Base-by-base conservation (phyloP, 192 early-diverging fungal genomes). In the Jimgerdemannia flammicorona region DNA sequence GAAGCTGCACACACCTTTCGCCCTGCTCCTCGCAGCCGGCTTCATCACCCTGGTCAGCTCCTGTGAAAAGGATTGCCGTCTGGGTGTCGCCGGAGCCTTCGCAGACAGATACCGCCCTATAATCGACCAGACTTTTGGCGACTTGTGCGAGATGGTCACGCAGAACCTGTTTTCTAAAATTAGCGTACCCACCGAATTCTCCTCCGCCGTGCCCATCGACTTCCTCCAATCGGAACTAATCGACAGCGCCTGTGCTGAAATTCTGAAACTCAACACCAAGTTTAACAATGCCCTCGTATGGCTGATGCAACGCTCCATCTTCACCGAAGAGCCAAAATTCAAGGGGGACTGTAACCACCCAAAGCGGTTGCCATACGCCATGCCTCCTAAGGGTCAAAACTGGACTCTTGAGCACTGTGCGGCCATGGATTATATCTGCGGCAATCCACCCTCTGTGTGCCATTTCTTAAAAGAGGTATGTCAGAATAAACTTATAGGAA, bases 341-440 rank as follows among this genome's bases (percentile, higher is more conserved):
- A 89, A 87, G 75, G 87, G 87, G 40, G 86, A 89, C 63, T 89
- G 87, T 77, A 87, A 89, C 44, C 49, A 81, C 64, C 87, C 87
- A 49, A 75, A 75, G 40, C 75, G 81, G 68, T 79, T 89, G 4
- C 69, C 69, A 19, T 65, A 78, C 69, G 79, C 14, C 59, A 84
- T 86, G 80, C 87, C 87, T 66, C 84, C 84, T 54, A 42, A 17
- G 8, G 84, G 84, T 40, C 81, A 80, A 59, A 74, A 69, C 63
- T 89, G 87, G 87, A 84, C 80, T 39, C 73, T 84, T 72, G 79
- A 79, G 4, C 86, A 89, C 68, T 89, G 87, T 64, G 72, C 79
- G 40, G 81, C 84, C 40, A 85, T 85, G 84, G 86, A 87, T 59
- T 89, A 87, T 69, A 83, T 87, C 67, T 89, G 87, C 71, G 87